Evolutionary conservation across 108 stramenopile genomes (phyloP), one percentile per base, ranked within the genome.

Genomic region (Nannochloropsis salina): DNA sequence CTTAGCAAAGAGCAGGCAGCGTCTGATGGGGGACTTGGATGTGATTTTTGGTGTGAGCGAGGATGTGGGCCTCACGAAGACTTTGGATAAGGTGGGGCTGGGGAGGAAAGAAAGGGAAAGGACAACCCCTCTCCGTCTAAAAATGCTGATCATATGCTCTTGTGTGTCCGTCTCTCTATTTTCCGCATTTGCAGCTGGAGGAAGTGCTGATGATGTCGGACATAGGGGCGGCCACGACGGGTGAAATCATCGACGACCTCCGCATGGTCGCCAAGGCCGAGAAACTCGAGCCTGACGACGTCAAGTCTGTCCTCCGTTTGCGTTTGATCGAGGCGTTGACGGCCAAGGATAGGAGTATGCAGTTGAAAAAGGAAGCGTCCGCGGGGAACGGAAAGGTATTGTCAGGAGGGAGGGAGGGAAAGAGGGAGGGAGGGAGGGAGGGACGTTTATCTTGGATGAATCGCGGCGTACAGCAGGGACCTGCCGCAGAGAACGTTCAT

Each of bases 1-100:
- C 61, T 86, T 90, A 15, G 88, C 85, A 44, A 86, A 88, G 82
- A 86, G 86, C 86, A 85, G 89, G 9, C 43, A 89, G 22, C 88
- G 88, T 4, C 20, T 87, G 15, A 8, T 18, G 18, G 22, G 20
- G 22, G 83, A 61, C 22, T 41, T 83, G 43, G 18, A 80, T 42
- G 41, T 51, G 20, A 74, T 74, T 74, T 74, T 74, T 74, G 61
- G 61, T 3, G 61, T n/a, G 8, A 74, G 61, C n/a, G 61, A 74
- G 61, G 61, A 74, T 6, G n/a, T 74, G 15, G 61, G 61, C 61
- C n/a, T 74, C 20, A 74, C 61, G 15, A 4, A 74, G n/a, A 74
- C 61, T 15, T 74, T 74, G 61, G 8, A 74, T n/a, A 74, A 74
- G 61, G 61, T 74, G n/a, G 61, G 61, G 31, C 31, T 8, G 4